Percentiles rank a stretch among this genome's conserved stretches.
Evolutionary conservation across 495 filamentous ascomycete genomes (phyloP).

Genomic region (Daldinia loculata): DNA sequence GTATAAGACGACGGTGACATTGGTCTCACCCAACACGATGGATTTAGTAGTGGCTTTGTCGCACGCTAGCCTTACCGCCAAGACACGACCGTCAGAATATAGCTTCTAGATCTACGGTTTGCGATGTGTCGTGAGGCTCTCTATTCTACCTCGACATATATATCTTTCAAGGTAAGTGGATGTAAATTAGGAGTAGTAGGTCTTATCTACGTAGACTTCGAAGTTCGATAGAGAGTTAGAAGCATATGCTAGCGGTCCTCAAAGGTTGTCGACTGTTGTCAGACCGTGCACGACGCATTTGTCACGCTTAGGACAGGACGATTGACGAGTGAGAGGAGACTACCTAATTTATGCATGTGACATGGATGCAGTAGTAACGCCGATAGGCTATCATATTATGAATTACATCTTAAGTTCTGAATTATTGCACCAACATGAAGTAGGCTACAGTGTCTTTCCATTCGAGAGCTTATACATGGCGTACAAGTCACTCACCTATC

Average conservation of each 20-base stretch:
- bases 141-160: no score
- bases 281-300: not conserved
- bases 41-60: slow-evolving; percentile 14
- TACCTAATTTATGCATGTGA: not conserved
- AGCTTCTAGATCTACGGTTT: slow-evolving; percentile 1
- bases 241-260: not conserved
- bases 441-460: not conserved
- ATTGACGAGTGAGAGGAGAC: not conserved
- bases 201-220: not conserved
- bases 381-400: not conserved
- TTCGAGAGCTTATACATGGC: not conserved
- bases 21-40: slow-evolving; percentile 26
- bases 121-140: slow-evolving; percentile 9
- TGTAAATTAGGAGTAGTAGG: not conserved
- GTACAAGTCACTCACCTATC: slow-evolving; percentile 14
- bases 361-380: not conserved
- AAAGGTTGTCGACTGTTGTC: slow-evolving; percentile 1
- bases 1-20: slow-evolving; percentile 16
- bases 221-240: not conserved
- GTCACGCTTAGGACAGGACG: not conserved
- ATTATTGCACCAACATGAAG: not conserved
- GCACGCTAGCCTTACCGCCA: slow-evolving; percentile 18
- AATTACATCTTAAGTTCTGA: not conserved
- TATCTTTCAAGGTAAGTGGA: not conserved
- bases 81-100: not conserved